Percentiles rank a stretch among this genome's conserved stretches.
These are phyloP conservation scores for Beta lomatogona DNA, from an alignment of 179 eudicot genomes.

Conservation along the genomic window DNA sequence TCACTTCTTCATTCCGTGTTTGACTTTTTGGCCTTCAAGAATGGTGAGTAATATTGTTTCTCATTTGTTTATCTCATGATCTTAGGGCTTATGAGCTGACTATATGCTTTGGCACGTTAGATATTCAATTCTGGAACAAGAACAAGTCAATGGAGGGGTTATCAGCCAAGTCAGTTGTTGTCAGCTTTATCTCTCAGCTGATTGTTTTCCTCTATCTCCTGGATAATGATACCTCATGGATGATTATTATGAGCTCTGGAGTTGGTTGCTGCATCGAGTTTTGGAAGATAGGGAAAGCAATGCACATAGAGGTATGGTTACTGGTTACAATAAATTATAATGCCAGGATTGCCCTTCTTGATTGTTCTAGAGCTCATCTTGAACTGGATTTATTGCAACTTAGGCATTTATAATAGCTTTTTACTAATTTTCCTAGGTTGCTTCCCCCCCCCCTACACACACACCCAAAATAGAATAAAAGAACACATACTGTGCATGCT, in stretches of 20 bases:
- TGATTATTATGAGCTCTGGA: constrained; percentile 96
- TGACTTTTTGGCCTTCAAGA: constrained; percentile 96
- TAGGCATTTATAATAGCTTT: too few species aligned
- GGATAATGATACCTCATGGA: constrained; percentile 98
- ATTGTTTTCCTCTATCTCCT: constrained; percentile 91
- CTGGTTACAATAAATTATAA: not conserved
- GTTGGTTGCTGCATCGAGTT: constrained; percentile 95
- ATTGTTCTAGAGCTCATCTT: not conserved
- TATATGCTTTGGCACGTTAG: constrained; percentile 39
- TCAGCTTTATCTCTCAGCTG: constrained; percentile 82
- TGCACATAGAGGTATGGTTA: constrained; percentile 90
- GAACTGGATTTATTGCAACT: not conserved
- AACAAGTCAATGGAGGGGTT: constrained; percentile 99
- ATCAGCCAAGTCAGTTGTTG: constrained; percentile 91
- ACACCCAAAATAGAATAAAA: too few species aligned
- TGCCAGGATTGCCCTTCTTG: not conserved
- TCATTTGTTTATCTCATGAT: not conserved
- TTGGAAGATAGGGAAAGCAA: constrained; percentile 99
- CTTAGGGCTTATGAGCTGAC: constrained; percentile 5
- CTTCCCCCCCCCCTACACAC: too few species aligned
- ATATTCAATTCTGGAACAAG: constrained; percentile 99
- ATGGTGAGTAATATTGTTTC: constrained; percentile 51
- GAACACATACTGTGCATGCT: not conserved
- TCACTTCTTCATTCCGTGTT: constrained; percentile 85
- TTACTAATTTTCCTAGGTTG: too few species aligned